A percentile compares a stretch with the other conserved stretches of the same genome.
Conservation (phyloP, 2,329 filamentous ascomycete genomes). For the Pyrenochaeta sp. region DNA sequence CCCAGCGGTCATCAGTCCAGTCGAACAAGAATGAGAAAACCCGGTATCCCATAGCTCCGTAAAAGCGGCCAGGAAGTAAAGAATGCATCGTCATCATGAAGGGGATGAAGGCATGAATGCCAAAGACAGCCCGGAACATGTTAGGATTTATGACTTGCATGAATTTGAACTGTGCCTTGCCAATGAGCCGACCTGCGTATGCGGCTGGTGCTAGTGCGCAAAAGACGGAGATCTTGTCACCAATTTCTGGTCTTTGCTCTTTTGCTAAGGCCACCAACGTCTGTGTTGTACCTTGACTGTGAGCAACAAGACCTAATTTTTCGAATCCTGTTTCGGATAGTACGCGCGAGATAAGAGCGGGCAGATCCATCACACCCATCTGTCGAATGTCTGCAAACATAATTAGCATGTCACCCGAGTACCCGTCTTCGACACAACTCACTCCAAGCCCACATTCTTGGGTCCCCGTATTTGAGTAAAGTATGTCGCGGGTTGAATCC, state of each 20-base stretch:
- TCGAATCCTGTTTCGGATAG: constrained; percentile 82
- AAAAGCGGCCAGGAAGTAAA: constrained; percentile 70
- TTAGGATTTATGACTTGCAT: constrained; percentile 80
- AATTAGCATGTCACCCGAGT: too few species aligned
- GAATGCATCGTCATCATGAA: constrained; percentile 88
- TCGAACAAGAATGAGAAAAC: constrained; percentile 90
- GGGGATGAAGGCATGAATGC: constrained; percentile 91
- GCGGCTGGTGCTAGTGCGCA: constrained; percentile 90
- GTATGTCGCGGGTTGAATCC: constrained; percentile 82
- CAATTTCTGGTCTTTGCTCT: constrained; percentile 85
- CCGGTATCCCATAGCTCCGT: constrained; percentile 83
- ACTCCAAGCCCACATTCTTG: constrained; percentile 97
- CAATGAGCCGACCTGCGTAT: constrained; percentile 85
- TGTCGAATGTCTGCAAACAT: constrained; percentile 92
- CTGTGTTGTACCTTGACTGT: constrained; percentile 91
- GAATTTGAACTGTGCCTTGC: constrained; percentile 90
- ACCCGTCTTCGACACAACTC: too few species aligned
- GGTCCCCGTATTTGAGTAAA: constrained; percentile 74
- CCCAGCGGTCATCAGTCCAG: constrained; percentile 88
- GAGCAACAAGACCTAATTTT: constrained; percentile 82
- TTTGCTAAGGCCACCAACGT: constrained; percentile 88
- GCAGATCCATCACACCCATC: constrained; percentile 88
- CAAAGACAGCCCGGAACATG: constrained; percentile 83
- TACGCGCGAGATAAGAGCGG: constrained; percentile 80
- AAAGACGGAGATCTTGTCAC: constrained; percentile 83